These are phyloP conservation scores for Simmondsia chinensis DNA, from an alignment of 148 eudicot species.

Conservation along the genomic window DNA sequence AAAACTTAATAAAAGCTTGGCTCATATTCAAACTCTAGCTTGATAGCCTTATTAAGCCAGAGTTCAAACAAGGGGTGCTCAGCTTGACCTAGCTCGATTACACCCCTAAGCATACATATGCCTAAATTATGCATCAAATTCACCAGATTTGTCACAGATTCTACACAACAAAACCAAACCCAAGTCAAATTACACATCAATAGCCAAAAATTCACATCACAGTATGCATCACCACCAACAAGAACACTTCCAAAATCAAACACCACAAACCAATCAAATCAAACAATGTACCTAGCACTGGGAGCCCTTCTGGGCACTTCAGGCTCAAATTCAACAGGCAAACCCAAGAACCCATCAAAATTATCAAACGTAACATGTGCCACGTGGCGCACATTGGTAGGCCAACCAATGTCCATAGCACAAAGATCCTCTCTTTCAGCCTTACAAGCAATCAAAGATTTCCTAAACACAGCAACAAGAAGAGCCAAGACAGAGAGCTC, in stretches of 20 bases:
- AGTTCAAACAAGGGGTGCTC: no score
- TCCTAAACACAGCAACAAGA: constrained; percentile 62
- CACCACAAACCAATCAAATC: not conserved
- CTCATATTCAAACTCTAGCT: no score
- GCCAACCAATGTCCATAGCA: constrained; percentile 93
- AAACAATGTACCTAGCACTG: constrained; percentile 59
- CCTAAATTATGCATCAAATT: not conserved
- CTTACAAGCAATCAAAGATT: constrained; percentile 63
- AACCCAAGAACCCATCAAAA: constrained; percentile 80
- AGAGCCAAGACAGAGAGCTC: constrained; percentile 70
- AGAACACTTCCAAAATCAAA: not conserved
- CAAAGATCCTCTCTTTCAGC: constrained; percentile 30
- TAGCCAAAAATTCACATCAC: constrained; percentile 7
- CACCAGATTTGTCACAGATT: not conserved
- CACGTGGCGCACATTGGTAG: constrained; percentile 81
- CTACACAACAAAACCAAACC: not conserved
- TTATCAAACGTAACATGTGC: constrained; percentile 90
- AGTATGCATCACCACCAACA: constrained; percentile 7
- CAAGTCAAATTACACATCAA: constrained; percentile 8
- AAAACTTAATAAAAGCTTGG: no score
- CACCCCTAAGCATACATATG: not conserved
- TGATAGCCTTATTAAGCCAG: no score
- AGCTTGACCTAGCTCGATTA: not conserved
- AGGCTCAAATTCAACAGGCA: constrained; percentile 65
- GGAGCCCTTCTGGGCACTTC: constrained; percentile 71